Evolutionary conservation across 768 basidiomycete species (phyloP).

Genomic region (Phaeotremella fagi): DNA sequence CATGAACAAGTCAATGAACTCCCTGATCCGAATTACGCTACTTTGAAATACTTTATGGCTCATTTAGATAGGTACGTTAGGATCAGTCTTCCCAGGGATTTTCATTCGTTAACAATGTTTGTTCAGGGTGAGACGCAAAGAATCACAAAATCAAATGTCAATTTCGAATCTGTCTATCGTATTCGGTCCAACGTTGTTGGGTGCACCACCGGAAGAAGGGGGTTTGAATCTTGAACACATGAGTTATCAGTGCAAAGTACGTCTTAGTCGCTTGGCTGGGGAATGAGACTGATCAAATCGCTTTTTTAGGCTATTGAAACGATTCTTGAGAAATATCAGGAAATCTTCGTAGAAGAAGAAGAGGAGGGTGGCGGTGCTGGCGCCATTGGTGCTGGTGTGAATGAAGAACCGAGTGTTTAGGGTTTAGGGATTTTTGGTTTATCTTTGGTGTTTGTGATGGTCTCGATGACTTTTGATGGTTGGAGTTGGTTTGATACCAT

Average conservation of each 20-base stretch:
- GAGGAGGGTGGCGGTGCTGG: slow-evolving; percentile 41
- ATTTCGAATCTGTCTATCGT: slow-evolving; percentile 91
- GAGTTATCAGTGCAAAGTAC: slow-evolving; percentile 52
- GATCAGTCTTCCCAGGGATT: too few relatives aligned
- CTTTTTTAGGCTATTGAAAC: slow-evolving; percentile 78
- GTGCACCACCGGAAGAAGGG: slow-evolving; percentile 55
- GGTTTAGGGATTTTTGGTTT: too few relatives aligned
- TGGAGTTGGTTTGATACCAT: too few relatives aligned
- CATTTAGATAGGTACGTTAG: slow-evolving; percentile 77
- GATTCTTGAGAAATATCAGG: slow-evolving; percentile 85
- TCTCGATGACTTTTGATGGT: too few relatives aligned
- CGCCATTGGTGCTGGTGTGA: background rate
- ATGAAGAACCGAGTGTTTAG: too few relatives aligned
- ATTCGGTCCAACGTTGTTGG: slow-evolving; percentile 94
- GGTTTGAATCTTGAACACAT: slow-evolving; percentile 51
- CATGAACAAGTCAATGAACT: slow-evolving; percentile 97
- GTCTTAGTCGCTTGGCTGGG: too few relatives aligned
- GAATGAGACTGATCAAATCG: slow-evolving; percentile 19
- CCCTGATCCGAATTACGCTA: slow-evolving; percentile 97
- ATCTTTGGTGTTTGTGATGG: too few relatives aligned
- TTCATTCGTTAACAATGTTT: too few relatives aligned
- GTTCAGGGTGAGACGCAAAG: slow-evolving; percentile 69
- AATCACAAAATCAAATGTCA: slow-evolving; percentile 82
- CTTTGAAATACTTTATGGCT: slow-evolving; percentile 89
- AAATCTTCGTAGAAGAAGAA: slow-evolving; percentile 86